Conservation (phyloP, 2,329 filamentous ascomycete species). For the Trichoderma oligosporum region DNA sequence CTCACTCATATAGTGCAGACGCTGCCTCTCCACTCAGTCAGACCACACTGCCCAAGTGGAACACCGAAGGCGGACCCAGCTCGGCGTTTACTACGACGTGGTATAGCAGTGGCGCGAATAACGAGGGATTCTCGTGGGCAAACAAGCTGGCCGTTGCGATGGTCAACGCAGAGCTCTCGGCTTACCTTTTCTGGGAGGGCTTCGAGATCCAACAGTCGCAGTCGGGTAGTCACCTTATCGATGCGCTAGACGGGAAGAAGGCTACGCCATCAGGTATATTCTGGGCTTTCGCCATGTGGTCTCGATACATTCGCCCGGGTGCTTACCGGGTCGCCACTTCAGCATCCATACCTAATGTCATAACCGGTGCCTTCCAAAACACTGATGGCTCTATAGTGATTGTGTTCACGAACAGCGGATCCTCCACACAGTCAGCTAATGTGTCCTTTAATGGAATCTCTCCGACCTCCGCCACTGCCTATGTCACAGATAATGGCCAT, state of each 20-base stretch:
- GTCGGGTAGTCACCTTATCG: slow-evolving; percentile 4
- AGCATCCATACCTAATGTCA: slow-evolving; percentile 1
- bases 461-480: neutral
- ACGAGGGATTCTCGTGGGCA: slow-evolving; percentile 10
- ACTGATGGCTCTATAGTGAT: neutral
- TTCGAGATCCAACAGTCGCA: slow-evolving; percentile 11
- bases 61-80: slow-evolving; percentile 5
- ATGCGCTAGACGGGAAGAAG: slow-evolving; percentile 4
- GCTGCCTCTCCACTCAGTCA: slow-evolving; percentile 1
- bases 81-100: slow-evolving; percentile 1
- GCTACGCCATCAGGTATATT: slow-evolving; percentile 10
- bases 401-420: slow-evolving; percentile 4
- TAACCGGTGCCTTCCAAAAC: slow-evolving; percentile 4
- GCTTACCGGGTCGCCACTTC: neutral
- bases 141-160: slow-evolving; percentile 8
- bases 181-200: slow-evolving; percentile 4
- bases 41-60: slow-evolving; percentile 6
- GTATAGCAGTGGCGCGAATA: neutral
- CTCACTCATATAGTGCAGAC: slow-evolving; percentile 7
- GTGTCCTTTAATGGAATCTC: neutral
- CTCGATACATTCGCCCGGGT: slow-evolving; percentile 1
- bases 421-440: neutral
- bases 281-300: slow-evolving; percentile 15
- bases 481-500: slow-evolving; percentile 3
- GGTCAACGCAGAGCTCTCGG: slow-evolving; percentile 5